A percentile compares a stretch with the other conserved stretches of the same genome.
phyloP scores from a whole-genome alignment of 257 asterid genomes.

The Capsicum baccatum region DNA sequence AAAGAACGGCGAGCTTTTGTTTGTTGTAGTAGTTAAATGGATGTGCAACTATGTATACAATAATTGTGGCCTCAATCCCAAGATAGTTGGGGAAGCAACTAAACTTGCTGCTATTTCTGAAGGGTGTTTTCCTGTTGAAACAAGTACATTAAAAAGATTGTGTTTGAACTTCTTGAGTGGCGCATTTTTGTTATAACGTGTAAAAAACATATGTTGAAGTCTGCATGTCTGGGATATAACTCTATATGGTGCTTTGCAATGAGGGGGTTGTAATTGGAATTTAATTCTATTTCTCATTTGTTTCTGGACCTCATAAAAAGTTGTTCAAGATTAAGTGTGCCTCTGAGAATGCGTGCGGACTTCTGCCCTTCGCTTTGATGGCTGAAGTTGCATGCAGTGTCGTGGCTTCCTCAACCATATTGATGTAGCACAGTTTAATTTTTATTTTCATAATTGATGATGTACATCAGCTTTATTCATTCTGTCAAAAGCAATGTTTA shows the following conservation, averaged over 20 bases:
- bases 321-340: not conserved
- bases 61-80: not conserved
- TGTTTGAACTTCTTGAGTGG: not conserved
- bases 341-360: not conserved
- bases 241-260: constrained; percentile 19
- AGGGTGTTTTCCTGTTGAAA: constrained; percentile 4
- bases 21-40: not conserved
- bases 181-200: not conserved
- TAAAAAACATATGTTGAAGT: not conserved
- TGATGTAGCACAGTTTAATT: not conserved
- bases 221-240: not conserved
- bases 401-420: not conserved
- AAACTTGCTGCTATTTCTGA: not conserved
- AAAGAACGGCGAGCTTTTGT: not conserved
- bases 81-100: not conserved
- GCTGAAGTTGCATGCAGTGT: not conserved
- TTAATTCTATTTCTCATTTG: constrained; percentile 7
- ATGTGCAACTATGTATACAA: not conserved
- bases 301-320: not conserved
- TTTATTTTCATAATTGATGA: not conserved
- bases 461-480: not conserved
- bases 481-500: not conserved
- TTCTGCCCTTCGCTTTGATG: not conserved
- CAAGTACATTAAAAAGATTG: not conserved
- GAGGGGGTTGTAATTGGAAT: not conserved